Evolutionary conservation across 495 filamentous ascomycete genomes (phyloP), one percentile per base, ranked within the genome.

Genomic region (Neurospora pannonica): DNA sequence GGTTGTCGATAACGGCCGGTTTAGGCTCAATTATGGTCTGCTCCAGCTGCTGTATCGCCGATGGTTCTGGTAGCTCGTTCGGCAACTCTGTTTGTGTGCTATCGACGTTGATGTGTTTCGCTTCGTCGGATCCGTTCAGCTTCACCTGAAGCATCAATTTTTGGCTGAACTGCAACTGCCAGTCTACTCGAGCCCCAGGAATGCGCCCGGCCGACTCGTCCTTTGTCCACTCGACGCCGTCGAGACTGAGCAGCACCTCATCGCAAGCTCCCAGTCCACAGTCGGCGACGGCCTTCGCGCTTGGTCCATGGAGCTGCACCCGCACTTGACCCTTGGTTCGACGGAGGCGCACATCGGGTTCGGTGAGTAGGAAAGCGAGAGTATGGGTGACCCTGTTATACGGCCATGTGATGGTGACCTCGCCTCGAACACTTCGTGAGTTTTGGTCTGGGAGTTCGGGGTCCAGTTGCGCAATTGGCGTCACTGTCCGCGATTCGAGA

Each of bases 371-470:
- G 38, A 99, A 88, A 70, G 93, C 90, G 75, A 93, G 83, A 11
- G 89, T 90, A 46, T 87, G 86, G 8, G 87, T 90, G 17, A 92
- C 91, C 7, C 90, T 90, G 40, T 92, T 97, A 81, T 92, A 99
- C 0, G 96, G 96, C 95, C 96, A 98, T 67, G 94, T 89, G 21
- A 99, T 89, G 6, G 92, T 93, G 40, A 97, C 90, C 2, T 93
- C 85, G 17, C 91, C 94, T 62, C 83, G 78, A 2, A 86, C 82
- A 17, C 77, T 78, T 38, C 80, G 77, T n/a, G 81, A 77, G 0
- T 75, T 38, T 15, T 76, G 80, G 8, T 86, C 79, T 2, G 76
- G 60, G 17, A 86, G 71, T n/a, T 83, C 81, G n/a, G 93, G 93
- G 11, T 83, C 82, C 71, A 96, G 86, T 76, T 91, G 84, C 38